phyloP scores from a whole-genome alignment of 768 basidiomycete genomes.

The Pleurotus cornucopiae region DNA sequence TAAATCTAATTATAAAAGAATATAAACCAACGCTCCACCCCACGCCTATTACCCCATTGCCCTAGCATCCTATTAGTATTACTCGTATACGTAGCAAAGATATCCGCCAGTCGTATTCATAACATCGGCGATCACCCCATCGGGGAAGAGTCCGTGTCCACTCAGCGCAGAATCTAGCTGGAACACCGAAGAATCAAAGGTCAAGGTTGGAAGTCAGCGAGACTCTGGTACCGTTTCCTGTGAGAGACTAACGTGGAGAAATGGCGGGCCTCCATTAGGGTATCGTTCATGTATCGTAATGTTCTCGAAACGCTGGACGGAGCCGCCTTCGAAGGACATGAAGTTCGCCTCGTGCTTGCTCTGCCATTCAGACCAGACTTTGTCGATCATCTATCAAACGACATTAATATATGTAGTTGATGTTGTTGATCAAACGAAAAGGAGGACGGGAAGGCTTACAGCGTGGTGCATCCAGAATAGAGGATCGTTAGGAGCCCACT shows the following conservation, averaged over 20 bases:
- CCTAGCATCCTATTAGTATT: background rate
- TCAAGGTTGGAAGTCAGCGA: no score
- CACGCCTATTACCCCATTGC: no score
- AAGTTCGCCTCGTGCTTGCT: constrained; percentile 16
- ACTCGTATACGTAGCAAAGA: constrained; percentile 34
- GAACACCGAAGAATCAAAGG: constrained; percentile 12
- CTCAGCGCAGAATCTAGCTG: constrained; percentile 19
- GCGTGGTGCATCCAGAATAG: constrained; percentile 32
- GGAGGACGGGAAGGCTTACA: constrained; percentile 13
- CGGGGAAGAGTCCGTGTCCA: background rate
- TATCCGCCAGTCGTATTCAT: constrained; percentile 24
- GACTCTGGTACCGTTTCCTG: no score
- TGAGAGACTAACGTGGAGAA: background rate
- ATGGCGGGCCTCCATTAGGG: constrained; percentile 20
- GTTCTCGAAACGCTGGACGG: constrained; percentile 21
- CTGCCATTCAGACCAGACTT: constrained; percentile 34
- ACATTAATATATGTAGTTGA: background rate
- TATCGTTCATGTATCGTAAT: constrained; percentile 17
- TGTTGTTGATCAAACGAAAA: no score
- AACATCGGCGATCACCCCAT: constrained; percentile 18
- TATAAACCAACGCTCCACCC: no score
- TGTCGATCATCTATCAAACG: constrained; percentile 26
- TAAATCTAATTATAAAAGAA: no score
- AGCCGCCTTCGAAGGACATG: constrained; percentile 25
- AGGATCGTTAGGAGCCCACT: constrained; percentile 29